A percentile compares a stretch with the other conserved stretches of the same genome.
These are phyloP conservation scores for Pelargonium myrrhifolium DNA, from an alignment of 441 rosid species.

Conservation along the genomic window DNA sequence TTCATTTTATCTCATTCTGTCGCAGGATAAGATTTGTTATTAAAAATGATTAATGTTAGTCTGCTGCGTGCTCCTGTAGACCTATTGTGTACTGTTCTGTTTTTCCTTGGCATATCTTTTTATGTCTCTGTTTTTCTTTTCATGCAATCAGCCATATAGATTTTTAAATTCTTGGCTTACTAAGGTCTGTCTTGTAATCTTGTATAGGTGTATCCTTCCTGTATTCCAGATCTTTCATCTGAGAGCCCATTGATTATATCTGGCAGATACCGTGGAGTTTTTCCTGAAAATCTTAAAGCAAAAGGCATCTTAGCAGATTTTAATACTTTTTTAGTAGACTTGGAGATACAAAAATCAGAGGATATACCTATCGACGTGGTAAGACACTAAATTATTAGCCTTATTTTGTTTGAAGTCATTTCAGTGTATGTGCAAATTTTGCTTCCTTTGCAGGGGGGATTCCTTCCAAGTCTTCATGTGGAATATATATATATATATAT, in stretches of 20 bases:
- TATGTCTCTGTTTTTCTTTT: not conserved
- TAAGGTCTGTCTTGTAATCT: conserved; percentile 18
- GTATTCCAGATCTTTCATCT: conserved; percentile 69
- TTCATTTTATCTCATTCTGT: not conserved
- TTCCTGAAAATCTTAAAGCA: conserved; percentile 54
- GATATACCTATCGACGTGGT: conserved; percentile 73
- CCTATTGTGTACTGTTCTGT: not conserved
- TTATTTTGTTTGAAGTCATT: no score
- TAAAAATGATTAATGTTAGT: no score
- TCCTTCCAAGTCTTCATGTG: no score
- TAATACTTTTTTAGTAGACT: conserved; percentile 43
- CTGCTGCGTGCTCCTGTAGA: not conserved
- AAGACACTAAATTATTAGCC: conserved; percentile 16
- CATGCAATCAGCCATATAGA: not conserved
- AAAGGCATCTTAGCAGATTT: conserved; percentile 62
- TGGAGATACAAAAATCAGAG: conserved; percentile 52
- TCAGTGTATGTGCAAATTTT: not conserved
- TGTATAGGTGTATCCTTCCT: conserved; percentile 54
- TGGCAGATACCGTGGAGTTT: conserved; percentile 68
- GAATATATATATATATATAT: no score
- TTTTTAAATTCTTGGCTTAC: conserved; percentile 11
- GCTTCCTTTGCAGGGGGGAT: no score
- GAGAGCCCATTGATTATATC: conserved; percentile 48
- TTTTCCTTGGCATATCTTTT: not conserved
- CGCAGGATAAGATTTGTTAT: not conserved